Percentiles rank a stretch among this genome's conserved stretches.
Evolutionary conservation across 2,329 filamentous ascomycete species (phyloP).

Genomic region (Aspergillus sp.): DNA sequence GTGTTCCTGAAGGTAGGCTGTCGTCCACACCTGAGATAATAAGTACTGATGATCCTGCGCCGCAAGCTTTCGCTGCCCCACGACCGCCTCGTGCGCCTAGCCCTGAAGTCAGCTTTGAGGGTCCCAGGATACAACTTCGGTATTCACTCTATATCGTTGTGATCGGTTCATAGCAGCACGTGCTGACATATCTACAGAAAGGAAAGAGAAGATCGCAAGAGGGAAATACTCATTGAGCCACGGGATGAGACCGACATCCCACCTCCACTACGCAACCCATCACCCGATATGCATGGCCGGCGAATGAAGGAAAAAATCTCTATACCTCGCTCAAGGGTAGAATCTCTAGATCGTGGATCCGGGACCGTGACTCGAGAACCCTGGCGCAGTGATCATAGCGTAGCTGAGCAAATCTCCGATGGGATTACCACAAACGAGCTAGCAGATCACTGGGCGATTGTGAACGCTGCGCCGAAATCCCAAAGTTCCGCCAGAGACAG

Average conservation of each 20-base stretch:
- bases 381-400: constrained; percentile 6
- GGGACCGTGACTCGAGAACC: constrained; percentile 21
- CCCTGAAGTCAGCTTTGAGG: constrained; percentile 43
- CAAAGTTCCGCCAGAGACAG: constrained; percentile 73
- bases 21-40: not conserved
- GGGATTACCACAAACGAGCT: constrained; percentile 63
- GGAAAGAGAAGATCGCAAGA: constrained; percentile 41
- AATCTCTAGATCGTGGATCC: constrained; percentile 23
- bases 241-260: constrained; percentile 39
- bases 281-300: constrained; percentile 18
- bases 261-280: constrained; percentile 34
- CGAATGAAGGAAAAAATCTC: constrained; percentile 20
- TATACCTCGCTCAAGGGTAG: constrained; percentile 26
- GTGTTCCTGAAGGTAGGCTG: constrained; percentile 74
- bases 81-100: constrained; percentile 27
- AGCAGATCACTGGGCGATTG: constrained; percentile 69
- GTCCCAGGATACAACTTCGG: constrained; percentile 57
- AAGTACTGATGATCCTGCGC: not conserved
- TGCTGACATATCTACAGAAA: constrained; percentile 1
- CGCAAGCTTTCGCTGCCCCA: constrained; percentile 23
- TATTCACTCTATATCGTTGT: constrained; percentile 26
- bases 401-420: constrained; percentile 48
- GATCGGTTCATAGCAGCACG: not conserved
- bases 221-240: constrained; percentile 61
- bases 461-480: constrained; percentile 81